phyloP scores from a whole-genome alignment of 306 rosid species.

The Prunus padus region DNA sequence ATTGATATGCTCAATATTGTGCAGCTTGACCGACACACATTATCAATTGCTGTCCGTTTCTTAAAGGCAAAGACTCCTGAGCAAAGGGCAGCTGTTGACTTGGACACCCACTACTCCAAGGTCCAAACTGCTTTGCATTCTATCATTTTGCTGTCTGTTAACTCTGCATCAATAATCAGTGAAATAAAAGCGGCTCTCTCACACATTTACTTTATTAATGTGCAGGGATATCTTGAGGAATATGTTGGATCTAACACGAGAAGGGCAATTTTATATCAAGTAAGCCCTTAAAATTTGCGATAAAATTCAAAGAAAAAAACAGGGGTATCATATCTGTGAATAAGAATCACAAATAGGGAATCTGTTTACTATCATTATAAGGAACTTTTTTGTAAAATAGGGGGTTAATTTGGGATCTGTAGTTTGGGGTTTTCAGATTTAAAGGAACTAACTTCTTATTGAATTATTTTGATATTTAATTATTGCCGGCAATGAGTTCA shows the following conservation, averaged over 20 bases:
- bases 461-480: background rate
- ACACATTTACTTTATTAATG: constrained; percentile 15
- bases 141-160: background rate
- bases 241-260: constrained; percentile 65
- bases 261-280: constrained; percentile 73
- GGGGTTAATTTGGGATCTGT: no score
- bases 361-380: background rate
- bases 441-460: background rate
- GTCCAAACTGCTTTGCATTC: constrained; percentile 35
- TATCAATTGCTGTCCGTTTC: constrained; percentile 80
- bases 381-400: background rate
- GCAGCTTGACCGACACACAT: constrained; percentile 64
- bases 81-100: constrained; percentile 93
- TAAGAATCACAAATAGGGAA: background rate
- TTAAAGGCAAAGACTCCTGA: constrained; percentile 91
- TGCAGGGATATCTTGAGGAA: constrained; percentile 96
- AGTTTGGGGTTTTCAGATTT: no score
- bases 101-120: constrained; percentile 94
- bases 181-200: constrained; percentile 1
- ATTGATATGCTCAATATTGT: constrained; percentile 12
- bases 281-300: constrained; percentile 22
- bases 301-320: background rate
- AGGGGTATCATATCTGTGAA: background rate
- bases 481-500: background rate
- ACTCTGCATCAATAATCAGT: background rate